Conservation (phyloP, 768 basidiomycete genomes). For the Daedaleopsis sinensis region DNA sequence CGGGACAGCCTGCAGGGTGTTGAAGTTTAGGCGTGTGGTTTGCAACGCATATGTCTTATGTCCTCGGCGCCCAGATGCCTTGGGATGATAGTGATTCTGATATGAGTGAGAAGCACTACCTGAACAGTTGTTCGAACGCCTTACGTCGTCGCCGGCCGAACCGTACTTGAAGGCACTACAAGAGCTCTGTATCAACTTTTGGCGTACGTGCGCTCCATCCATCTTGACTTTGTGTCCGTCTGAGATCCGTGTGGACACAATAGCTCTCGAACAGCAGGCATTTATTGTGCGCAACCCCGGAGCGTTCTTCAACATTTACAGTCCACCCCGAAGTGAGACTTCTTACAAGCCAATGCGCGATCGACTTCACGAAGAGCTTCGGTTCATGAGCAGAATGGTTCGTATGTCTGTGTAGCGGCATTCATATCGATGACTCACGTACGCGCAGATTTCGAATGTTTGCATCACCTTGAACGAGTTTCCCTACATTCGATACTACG, state of each 20-base stretch:
- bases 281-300: slow-evolving; percentile 81
- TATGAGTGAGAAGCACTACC: slow-evolving; percentile 57
- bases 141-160: slow-evolving; percentile 77
- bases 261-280: slow-evolving; percentile 84
- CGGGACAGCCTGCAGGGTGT: too few species aligned
- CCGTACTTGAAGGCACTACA: slow-evolving; percentile 75
- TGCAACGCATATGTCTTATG: not conserved
- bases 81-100: not conserved
- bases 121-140: slow-evolving; percentile 73
- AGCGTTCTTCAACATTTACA: slow-evolving; percentile 87
- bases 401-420: slow-evolving; percentile 22
- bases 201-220: slow-evolving; percentile 60
- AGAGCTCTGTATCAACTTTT: slow-evolving; percentile 92
- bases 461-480: slow-evolving; percentile 91
- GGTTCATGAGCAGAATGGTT: slow-evolving; percentile 73
- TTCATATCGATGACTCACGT: not conserved
- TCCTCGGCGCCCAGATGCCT: slow-evolving; percentile 4
- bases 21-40: not conserved
- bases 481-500: slow-evolving; percentile 91
- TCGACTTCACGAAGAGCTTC: slow-evolving; percentile 86
- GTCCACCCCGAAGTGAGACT: slow-evolving; percentile 76
- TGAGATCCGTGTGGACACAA: not conserved
- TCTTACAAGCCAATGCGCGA: slow-evolving; percentile 67
- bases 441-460: slow-evolving; percentile 75
- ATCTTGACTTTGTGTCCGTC: slow-evolving; percentile 2